These are phyloP conservation scores for Dichotomopilus funicola DNA, from an alignment of 2,329 filamentous ascomycete species.

Conservation along the genomic window DNA sequence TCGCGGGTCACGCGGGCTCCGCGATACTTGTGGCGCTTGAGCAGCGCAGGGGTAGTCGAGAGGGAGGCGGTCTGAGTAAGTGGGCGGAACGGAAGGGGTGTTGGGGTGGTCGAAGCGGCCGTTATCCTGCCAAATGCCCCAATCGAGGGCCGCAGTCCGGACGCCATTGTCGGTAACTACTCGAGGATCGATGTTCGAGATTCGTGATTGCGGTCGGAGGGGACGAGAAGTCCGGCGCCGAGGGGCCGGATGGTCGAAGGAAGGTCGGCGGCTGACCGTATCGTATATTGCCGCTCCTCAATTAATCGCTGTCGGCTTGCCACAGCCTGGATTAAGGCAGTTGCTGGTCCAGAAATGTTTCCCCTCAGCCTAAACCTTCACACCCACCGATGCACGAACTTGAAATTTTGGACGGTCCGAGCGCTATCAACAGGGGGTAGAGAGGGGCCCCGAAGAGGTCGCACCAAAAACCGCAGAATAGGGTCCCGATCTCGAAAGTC, in stretches of 20 bases:
- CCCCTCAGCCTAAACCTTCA: conserved; percentile 3
- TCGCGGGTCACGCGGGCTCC: conserved; percentile 51
- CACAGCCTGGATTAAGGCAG: background rate
- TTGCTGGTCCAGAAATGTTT: background rate
- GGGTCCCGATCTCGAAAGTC: no score
- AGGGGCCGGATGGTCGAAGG: background rate
- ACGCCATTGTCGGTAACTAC: conserved; percentile 12
- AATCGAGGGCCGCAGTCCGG: conserved; percentile 24
- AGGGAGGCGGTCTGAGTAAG: conserved; percentile 31
- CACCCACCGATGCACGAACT: conserved; percentile 2
- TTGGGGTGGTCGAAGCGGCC: conserved; percentile 13
- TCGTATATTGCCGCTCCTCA: background rate
- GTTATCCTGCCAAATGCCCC: conserved; percentile 28
- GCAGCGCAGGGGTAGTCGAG: conserved; percentile 49
- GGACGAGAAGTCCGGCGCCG: background rate
- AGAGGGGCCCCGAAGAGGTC: no score
- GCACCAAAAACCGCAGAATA: no score
- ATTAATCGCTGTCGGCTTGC: background rate
- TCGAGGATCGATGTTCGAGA: no score
- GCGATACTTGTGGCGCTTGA: conserved; percentile 36
- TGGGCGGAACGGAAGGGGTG: background rate
- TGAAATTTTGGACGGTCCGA: conserved; percentile 26
- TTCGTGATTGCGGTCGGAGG: background rate
- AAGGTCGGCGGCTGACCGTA: background rate
- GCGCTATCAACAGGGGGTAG: conserved; percentile 7